phyloP scores from a whole-genome alignment of 2,329 filamentous ascomycete species.

The Penicillium sp. region DNA sequence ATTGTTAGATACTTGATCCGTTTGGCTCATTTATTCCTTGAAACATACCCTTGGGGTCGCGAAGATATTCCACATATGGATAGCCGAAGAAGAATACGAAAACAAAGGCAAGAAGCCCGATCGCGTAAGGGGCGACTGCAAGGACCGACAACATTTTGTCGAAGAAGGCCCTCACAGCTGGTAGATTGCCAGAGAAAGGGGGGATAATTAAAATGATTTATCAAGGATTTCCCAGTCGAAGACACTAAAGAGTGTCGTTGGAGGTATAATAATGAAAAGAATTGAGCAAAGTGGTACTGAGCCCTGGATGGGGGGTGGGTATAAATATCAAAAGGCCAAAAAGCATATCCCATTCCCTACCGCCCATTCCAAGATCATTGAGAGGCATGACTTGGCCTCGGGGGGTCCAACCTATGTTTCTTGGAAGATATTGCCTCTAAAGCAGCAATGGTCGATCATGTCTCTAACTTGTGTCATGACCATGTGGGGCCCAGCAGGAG shows the following conservation, averaged over 20 bases:
- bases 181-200: neutral
- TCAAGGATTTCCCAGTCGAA: neutral
- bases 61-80: slow-evolving; percentile 28
- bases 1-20: slow-evolving; percentile 1
- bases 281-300: neutral
- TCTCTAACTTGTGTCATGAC: neutral
- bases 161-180: neutral
- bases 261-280: too few species aligned
- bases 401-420: neutral
- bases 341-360: neutral
- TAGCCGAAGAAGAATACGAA: slow-evolving; percentile 27
- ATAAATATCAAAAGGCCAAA: slow-evolving; percentile 1
- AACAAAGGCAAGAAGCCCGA: slow-evolving; percentile 18
- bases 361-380: neutral
- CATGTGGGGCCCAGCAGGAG: slow-evolving; percentile 3
- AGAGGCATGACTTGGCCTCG: neutral
- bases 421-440: neutral
- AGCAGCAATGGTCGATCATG: neutral
- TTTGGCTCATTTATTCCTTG: neutral
- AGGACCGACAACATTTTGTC: slow-evolving; percentile 22
- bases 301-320: neutral
- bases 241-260: too few species aligned
- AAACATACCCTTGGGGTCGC: slow-evolving; percentile 29
- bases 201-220: neutral
- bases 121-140: slow-evolving; percentile 25